A percentile compares a stretch with the other conserved stretches of the same genome.
Conservation (phyloP, 129 eudicot species). For the Chrysanthemum makinoi region DNA sequence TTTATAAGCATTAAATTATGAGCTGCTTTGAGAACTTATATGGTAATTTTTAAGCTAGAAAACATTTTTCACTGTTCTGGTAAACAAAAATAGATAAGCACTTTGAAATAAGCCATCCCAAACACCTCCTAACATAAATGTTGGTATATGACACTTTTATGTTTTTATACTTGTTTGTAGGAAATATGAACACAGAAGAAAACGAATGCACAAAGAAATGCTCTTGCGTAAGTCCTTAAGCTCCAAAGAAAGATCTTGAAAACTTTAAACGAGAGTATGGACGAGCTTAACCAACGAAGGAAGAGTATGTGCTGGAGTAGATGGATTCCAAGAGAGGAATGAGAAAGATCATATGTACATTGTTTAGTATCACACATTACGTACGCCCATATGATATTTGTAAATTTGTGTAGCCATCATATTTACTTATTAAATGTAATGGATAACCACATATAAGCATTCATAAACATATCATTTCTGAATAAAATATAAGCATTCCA, state of each 20-base stretch:
- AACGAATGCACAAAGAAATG: conserved; percentile 66
- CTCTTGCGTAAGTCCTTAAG: conserved; percentile 81
- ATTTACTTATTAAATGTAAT: neutral
- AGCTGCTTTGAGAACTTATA: no score
- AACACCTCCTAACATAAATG: neutral
- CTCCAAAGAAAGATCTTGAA: conserved; percentile 64
- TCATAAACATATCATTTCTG: no score
- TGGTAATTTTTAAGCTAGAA: no score
- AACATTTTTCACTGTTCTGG: no score
- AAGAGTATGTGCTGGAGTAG: conserved; percentile 98
- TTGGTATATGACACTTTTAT: neutral
- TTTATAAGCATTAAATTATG: no score
- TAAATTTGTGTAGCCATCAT: conserved; percentile 34
- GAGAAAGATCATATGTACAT: conserved; percentile 21
- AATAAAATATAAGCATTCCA: no score
- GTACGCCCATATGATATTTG: conserved; percentile 24
- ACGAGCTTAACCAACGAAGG: conserved; percentile 56
- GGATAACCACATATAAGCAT: no score
- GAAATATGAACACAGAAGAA: conserved; percentile 74
- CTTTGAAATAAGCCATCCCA: no score
- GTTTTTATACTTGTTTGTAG: conserved; percentile 25
- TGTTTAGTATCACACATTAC: conserved; percentile 18
- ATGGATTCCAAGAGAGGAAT: conserved; percentile 97
- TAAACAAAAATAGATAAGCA: no score
- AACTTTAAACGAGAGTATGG: conserved; percentile 78